Conservation (phyloP, 1,284 basidiomycete genomes). For the Cutaneotrichosporon dermatis region DNA sequence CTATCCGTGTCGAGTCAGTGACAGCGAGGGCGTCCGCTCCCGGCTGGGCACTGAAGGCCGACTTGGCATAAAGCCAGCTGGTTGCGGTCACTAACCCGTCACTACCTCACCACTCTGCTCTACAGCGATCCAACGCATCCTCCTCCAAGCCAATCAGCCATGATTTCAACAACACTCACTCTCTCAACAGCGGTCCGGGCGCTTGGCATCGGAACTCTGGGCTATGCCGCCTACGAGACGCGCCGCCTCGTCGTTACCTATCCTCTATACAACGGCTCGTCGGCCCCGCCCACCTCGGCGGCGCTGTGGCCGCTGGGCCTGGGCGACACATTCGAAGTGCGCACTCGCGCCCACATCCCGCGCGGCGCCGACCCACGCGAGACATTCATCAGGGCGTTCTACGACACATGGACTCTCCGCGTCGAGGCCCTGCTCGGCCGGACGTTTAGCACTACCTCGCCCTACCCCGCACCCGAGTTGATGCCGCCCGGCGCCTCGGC, state of each 20-base stretch:
- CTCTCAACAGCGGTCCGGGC: background rate
- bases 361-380: background rate
- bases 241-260: background rate
- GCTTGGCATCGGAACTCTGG: background rate
- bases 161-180: background rate
- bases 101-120: background rate
- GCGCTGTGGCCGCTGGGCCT: background rate
- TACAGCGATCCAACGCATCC: background rate
- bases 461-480: too few relatives aligned
- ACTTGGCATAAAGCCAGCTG: background rate
- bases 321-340: background rate
- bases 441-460: background rate
- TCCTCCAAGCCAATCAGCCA: background rate
- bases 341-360: background rate
- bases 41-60: too few relatives aligned
- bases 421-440: conserved; percentile 2
- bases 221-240: background rate
- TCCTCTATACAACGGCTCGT: background rate
- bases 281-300: background rate
- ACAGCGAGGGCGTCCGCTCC: background rate
- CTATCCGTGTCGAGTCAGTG: too few relatives aligned
- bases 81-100: background rate
- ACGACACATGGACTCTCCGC: conserved; percentile 9
- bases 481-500: background rate
- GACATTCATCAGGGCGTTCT: conserved; percentile 6